These are phyloP conservation scores for Pleurotus citrinopileatus DNA, from an alignment of 768 basidiomycete species.

Conservation along the genomic window DNA sequence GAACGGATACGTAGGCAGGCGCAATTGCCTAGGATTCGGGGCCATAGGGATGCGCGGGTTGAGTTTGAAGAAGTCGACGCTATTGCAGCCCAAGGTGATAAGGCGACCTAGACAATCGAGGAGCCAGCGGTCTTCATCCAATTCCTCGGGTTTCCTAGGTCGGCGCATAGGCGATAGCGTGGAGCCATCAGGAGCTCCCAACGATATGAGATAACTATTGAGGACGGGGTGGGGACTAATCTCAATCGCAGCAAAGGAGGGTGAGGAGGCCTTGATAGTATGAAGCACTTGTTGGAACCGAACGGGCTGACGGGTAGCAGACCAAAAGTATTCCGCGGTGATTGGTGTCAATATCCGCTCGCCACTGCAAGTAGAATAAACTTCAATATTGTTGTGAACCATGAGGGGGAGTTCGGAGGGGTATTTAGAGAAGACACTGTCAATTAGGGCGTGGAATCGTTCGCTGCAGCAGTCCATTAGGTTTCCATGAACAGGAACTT, in stretches of 20 bases:
- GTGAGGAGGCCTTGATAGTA: conserved; percentile 14
- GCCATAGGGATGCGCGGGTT: neutral
- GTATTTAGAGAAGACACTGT: conserved; percentile 17
- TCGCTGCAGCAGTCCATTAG: conserved; percentile 33
- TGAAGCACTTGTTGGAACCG: conserved; percentile 31
- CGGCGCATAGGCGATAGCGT: neutral
- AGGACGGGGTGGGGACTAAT: conserved; percentile 33
- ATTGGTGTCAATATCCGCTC: conserved; percentile 18
- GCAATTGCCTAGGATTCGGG: neutral
- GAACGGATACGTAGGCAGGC: neutral
- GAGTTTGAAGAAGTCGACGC: neutral
- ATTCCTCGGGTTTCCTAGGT: neutral
- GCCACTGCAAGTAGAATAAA: conserved; percentile 36
- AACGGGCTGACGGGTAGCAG: conserved; percentile 33
- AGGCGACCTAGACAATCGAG: neutral
- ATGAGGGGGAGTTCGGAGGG: conserved; percentile 19
- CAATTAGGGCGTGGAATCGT: neutral
- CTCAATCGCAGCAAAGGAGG: conserved; percentile 29
- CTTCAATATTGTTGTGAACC: conserved; percentile 32
- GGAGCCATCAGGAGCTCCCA: neutral
- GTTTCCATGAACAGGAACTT: conserved; percentile 34
- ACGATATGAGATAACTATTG: neutral
- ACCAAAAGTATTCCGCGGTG: conserved; percentile 39
- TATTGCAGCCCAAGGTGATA: neutral
- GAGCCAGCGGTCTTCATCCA: neutral